Base-by-base conservation (phyloP, 176 grass and related monocot genomes). In the Aegilops sharonensis region DNA sequence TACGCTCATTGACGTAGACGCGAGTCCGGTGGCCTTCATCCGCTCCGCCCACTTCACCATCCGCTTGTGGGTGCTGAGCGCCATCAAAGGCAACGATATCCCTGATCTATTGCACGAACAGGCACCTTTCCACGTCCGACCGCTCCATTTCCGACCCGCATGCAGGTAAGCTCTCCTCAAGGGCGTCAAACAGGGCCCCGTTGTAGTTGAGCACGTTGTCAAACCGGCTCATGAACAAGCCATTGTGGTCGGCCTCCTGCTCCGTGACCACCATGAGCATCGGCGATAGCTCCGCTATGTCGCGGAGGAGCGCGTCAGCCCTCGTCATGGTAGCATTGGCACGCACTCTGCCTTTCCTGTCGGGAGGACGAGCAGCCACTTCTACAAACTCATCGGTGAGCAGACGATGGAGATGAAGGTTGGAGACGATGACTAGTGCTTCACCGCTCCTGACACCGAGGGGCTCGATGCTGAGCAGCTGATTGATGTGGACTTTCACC, bases 41-140 rank as follows among this genome's bases (percentile, higher is more conserved):
- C 92, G 47, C 27, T 12, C 56, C 5, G 10, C 24, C 95, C 92
- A 97, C 3, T 65, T 14, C 34, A 45, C 78, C n/a, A 92, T 27
- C 63, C 15, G 74, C 68, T 97, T 86, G 13, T 97, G 95, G 17
- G 43, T 82, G 80, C 42, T 79, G 52, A 47, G 36, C 1, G 0
- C 95, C 92, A 2, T 91, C 82, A 23, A 54, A 78, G 5, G 79
- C 56, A 20, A 97, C 67, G 13, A 97, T 87, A 69, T 90, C 88
- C 81, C 47, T 87, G 64, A 97, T 92, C 85, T 97, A 87, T 69
- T 92, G 84, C 2, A 78, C 84, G 25, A 94, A 73, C 35, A 92
- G 29, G 40, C 84, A 13, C 3, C 60, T 78, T 84, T 97, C 90
- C 48, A 91, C 52, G 17, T 34, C 11, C 11, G 43, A 4, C 43